phyloP scores from a whole-genome alignment of 78 protist genomes.

The Cavenderia fasciculata region DNA sequence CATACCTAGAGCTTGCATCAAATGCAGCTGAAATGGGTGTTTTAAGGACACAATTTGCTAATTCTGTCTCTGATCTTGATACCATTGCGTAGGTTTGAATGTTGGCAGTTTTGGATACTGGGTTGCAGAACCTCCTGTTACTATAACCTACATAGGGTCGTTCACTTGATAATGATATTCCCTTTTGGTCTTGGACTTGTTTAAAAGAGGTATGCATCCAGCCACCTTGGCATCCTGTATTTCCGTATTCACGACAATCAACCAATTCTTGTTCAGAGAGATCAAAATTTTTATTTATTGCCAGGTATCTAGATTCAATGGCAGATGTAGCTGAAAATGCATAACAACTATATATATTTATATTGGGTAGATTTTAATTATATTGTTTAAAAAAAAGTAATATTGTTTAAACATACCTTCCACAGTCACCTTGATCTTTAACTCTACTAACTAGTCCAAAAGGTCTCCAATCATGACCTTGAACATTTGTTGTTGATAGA shows the following conservation, averaged over 20 bases:
- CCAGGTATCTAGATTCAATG: neutral
- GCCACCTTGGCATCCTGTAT: slow-evolving; percentile 19
- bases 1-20: too few species aligned
- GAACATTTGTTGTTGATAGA: neutral
- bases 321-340: neutral
- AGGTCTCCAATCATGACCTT: neutral
- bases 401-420: too few species aligned
- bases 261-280: slow-evolving; percentile 16
- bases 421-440: neutral
- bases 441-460: neutral
- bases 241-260: neutral
- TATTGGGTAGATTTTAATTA: too few species aligned
- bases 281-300: neutral
- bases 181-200: neutral
- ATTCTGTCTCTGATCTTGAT: too few species aligned
- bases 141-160: neutral
- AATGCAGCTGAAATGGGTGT: too few species aligned
- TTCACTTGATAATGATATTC: neutral
- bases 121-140: neutral
- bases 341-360: slow-evolving; percentile 1
- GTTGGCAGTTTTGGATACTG: neutral
- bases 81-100: too few species aligned
- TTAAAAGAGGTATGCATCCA: neutral
- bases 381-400: too few species aligned
- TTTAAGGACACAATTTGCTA: too few species aligned